phyloP scores from a whole-genome alignment of 306 rosid species.

The Pueraria montana region DNA sequence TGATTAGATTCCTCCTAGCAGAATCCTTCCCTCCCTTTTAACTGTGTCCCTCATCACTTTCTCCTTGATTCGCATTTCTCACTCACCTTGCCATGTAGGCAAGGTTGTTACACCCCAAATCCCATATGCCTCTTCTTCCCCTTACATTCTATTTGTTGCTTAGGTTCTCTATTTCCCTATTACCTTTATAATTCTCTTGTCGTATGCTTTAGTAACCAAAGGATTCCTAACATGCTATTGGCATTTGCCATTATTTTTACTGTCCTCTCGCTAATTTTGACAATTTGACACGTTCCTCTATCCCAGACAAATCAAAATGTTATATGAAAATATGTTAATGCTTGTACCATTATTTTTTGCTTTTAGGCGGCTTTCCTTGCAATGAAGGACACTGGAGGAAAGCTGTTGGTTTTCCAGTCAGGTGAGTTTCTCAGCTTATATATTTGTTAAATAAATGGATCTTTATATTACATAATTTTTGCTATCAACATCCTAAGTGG shows the following conservation, averaged over 20 bases:
- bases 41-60: background rate
- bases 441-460: background rate
- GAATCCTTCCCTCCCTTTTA: background rate
- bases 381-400: conserved; percentile 94
- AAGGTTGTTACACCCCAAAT: conserved; percentile 12
- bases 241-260: conserved; percentile 23
- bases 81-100: background rate
- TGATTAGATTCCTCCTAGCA: background rate
- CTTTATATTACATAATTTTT: conserved; percentile 26
- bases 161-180: background rate
- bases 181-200: conserved; percentile 19
- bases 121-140: background rate
- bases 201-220: background rate
- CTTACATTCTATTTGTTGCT: conserved; percentile 16
- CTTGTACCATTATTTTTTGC: conserved; percentile 24
- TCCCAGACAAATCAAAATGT: conserved; percentile 8
- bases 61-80: background rate
- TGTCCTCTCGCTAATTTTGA: conserved; percentile 23
- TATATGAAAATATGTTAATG: conserved; percentile 6
- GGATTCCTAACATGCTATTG: conserved; percentile 17
- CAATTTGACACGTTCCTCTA: conserved; percentile 23
- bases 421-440: conserved; percentile 65
- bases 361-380: conserved; percentile 95
- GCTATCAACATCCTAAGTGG: conserved; percentile 21
- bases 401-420: conserved; percentile 95